Evolutionary conservation across 306 rosid genomes (phyloP), one percentile per base, ranked within the genome.

Genomic region (Cucurbita maxima): DNA sequence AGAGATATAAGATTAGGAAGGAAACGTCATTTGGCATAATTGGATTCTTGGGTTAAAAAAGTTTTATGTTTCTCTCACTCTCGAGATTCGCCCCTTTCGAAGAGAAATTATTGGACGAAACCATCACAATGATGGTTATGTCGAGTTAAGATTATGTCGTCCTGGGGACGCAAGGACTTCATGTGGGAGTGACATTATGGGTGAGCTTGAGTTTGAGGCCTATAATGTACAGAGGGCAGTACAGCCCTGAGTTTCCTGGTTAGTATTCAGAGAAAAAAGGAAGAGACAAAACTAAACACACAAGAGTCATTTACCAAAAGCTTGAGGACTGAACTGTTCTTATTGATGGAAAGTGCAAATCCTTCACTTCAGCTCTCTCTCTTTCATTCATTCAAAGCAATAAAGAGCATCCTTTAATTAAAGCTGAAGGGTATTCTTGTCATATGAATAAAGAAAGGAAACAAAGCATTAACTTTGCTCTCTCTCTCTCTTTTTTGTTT

Each of bases 371-470:
- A 53, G 37, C 56, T 44, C 75, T 30, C 14, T 66, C 47, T 71
- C 47, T 71, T 25, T 71, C 83, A 69, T 25, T 71, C 83, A 69
- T 84, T 86, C 84, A 86, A 87, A 88, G 88, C 83, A 78, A 83
- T 83, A 86, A 91, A 91, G 94, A 82, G 51, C 77, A 71, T 70
- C 75, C 91, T 86, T 89, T 84, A 82, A 73, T 82, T 87, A 91
- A 87, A 91, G 97, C 87, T 79, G 86, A 86, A 85, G 94, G 94
- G 86, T 81, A 89, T 74, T 88, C 79, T 89, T 86, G 97, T 83
- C 94, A 83, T 64, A 73, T 58, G 73, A 85, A 81, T 61, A 79
- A 82, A 80, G 69, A 82, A 79, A 82, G 81, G 64, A 82, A 79
- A 79, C n/a, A 67, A 43, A 82, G 86, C 90, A 84, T 80, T 75